Base-by-base conservation (phyloP, 1,284 basidiomycete species). In the Ceratobasidium papillatum region DNA sequence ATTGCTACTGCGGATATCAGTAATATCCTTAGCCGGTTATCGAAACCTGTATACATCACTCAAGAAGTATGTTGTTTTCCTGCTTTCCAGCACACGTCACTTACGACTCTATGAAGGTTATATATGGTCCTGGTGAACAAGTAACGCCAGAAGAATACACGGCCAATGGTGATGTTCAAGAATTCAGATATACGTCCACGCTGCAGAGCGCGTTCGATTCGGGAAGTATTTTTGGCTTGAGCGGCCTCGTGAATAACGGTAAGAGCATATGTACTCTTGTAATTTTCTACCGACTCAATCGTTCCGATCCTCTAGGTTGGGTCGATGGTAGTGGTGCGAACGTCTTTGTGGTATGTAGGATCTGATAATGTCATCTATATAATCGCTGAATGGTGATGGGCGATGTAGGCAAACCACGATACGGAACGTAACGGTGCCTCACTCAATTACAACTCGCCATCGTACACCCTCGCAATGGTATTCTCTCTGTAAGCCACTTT, bases 371-470 rank as follows among this genome's bases (percentile, higher is more conserved):
- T 14, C n/a, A 27, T 19, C 36, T 38, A 8, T n/a, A 12, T 0
- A 22, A 32, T 19, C 17, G 36, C 45, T 19, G 8, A 32, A 61
- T n/a, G 51, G 27, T 41, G 25, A 12, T 58, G 3, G 41, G 22
- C 12, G 36, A 72, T 54, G 3, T 30, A 75, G 74, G 83, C 86
- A 0, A 90, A 91, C 78, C 90, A 91, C 76, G 90, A 91, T 78
- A 91, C 89, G 0, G 90, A 91, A 80, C 82, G 90, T 47, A 89
- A 89, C 76, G 88, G 87, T 1, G 77, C 75, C 43, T 89, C 89
- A 0, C 82, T 91, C 17, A 90, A 87, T 76, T 83, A 83, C 75
- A 87, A 87, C 74, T 91, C 90, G 0, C 84, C 89, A 0, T 87
- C 86, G 0, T 91, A 91, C 78, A 84, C 85, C 12, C 83, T 85